phyloP scores from a whole-genome alignment of 805 yeast species.

The Wickerhamomyces xylosicus region DNA sequence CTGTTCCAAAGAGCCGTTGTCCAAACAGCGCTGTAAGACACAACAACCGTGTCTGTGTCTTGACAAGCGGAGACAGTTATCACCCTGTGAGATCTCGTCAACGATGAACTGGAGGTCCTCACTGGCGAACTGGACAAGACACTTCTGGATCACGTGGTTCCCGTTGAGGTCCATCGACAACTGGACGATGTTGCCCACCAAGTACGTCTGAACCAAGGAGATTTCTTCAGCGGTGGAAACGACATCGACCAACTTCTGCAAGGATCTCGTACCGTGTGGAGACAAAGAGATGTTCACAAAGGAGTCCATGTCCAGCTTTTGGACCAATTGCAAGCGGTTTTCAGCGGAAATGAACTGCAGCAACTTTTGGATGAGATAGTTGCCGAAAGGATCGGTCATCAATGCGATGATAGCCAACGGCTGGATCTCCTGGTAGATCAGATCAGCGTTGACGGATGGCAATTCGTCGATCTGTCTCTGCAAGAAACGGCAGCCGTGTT shows the following conservation, averaged over 20 bases:
- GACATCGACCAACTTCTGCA: conserved; percentile 86
- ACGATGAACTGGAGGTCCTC: conserved; percentile 60
- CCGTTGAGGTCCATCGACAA: conserved; percentile 89
- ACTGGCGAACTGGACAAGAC: conserved; percentile 52
- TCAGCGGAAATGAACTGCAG: conserved; percentile 63
- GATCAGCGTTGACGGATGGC: conserved; percentile 49
- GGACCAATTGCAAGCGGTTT: conserved; percentile 63
- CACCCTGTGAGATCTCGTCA: conserved; percentile 73
- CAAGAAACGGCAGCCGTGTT: conserved; percentile 90
- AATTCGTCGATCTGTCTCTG: conserved; percentile 75
- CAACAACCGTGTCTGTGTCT: conserved; percentile 98
- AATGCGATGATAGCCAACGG: conserved; percentile 66
- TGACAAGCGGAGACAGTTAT: conserved; percentile 69
- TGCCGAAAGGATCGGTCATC: conserved; percentile 97
- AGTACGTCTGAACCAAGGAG: conserved; percentile 44
- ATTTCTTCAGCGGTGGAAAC: conserved; percentile 65
- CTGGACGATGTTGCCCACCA: conserved; percentile 63
- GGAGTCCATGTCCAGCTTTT: no score
- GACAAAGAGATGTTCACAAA: no score
- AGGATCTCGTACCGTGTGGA: conserved; percentile 94
- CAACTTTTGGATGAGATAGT: conserved; percentile 84
- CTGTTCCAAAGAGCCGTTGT: conserved; percentile 71
- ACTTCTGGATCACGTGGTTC: conserved; percentile 92
- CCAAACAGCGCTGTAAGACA: conserved; percentile 90
- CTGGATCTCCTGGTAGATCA: conserved; percentile 74